phyloP scores from a whole-genome alignment of 2,329 filamentous ascomycete genomes.

The Aspergillus aculeatus region DNA sequence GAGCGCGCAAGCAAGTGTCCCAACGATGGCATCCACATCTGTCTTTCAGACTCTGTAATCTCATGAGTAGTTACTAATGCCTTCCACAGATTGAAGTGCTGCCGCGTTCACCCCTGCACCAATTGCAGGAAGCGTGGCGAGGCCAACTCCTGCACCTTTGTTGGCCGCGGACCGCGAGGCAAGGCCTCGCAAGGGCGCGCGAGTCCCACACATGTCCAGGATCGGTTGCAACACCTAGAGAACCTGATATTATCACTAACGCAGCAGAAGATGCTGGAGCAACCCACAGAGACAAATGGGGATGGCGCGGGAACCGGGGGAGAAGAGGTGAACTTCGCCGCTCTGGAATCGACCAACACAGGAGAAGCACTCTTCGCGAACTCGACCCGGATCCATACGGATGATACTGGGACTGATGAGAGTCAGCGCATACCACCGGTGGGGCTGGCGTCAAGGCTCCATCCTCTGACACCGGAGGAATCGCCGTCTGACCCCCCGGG shows the following conservation, averaged over 20 bases:
- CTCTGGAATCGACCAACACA: neutral
- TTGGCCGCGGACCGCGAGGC: constrained; percentile 36
- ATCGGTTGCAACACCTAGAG: constrained; percentile 38
- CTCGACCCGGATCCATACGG: too few relatives aligned
- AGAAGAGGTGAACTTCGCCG: neutral
- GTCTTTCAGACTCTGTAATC: neutral
- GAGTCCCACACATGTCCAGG: constrained; percentile 33
- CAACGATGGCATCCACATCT: neutral
- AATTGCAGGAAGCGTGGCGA: constrained; percentile 37
- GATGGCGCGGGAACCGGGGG: constrained; percentile 9
- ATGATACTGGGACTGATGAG: neutral
- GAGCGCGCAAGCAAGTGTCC: constrained; percentile 34
- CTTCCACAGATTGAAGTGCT: constrained; percentile 33
- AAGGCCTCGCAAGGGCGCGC: constrained; percentile 27
- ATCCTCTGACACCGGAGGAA: constrained; percentile 2
- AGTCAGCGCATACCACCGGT: constrained; percentile 13
- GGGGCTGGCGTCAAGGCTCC: constrained; percentile 8
- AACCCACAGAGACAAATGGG: constrained; percentile 10
- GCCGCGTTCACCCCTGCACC: constrained; percentile 35
- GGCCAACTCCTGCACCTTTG: constrained; percentile 32
- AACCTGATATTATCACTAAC: constrained; percentile 38
- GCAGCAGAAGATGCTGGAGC: constrained; percentile 26
- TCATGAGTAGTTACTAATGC: neutral
- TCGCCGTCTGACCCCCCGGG: constrained; percentile 26
- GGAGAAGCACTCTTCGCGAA: neutral